Conservation (phyloP, 495 filamentous ascomycete species). For the Penicillium canariense region DNA sequence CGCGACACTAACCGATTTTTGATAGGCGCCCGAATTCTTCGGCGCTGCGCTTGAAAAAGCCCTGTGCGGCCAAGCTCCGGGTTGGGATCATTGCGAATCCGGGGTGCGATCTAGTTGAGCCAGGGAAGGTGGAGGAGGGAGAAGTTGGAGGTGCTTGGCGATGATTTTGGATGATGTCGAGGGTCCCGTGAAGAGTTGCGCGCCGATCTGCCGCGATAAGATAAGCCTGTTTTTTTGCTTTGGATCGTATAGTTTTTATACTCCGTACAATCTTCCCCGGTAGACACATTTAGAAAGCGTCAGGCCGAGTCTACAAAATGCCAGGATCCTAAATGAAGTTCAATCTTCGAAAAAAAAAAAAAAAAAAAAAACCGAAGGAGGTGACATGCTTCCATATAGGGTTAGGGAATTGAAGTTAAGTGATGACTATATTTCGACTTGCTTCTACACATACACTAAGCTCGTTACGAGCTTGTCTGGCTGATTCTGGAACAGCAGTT, state of each 20-base stretch:
- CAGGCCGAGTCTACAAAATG: no score
- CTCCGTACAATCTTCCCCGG: no score
- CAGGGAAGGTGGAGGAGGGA: not conserved
- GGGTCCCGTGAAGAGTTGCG: slow-evolving; percentile 14
- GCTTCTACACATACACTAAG: not conserved
- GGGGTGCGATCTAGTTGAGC: not conserved
- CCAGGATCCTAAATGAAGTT: not conserved
- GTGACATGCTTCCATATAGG: not conserved
- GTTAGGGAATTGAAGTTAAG: not conserved
- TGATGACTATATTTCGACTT: not conserved
- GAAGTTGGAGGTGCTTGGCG: not conserved
- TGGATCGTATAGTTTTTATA: not conserved
- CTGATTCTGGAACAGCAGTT: not conserved
- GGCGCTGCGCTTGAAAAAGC: slow-evolving; percentile 62
- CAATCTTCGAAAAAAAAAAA: not conserved
- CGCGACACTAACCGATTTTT: slow-evolving; percentile 47
- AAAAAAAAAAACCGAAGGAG: not conserved
- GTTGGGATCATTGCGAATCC: slow-evolving; percentile 45
- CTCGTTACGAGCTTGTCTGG: not conserved
- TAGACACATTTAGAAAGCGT: no score
- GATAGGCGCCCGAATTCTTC: slow-evolving; percentile 63
- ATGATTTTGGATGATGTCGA: slow-evolving; percentile 15
- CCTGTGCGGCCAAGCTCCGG: slow-evolving; percentile 43
- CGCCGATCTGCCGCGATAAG: slow-evolving; percentile 23
- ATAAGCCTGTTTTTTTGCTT: not conserved